phyloP scores from a whole-genome alignment of 2,329 filamentous ascomycete genomes.

The Fusarium brachygibbosum region DNA sequence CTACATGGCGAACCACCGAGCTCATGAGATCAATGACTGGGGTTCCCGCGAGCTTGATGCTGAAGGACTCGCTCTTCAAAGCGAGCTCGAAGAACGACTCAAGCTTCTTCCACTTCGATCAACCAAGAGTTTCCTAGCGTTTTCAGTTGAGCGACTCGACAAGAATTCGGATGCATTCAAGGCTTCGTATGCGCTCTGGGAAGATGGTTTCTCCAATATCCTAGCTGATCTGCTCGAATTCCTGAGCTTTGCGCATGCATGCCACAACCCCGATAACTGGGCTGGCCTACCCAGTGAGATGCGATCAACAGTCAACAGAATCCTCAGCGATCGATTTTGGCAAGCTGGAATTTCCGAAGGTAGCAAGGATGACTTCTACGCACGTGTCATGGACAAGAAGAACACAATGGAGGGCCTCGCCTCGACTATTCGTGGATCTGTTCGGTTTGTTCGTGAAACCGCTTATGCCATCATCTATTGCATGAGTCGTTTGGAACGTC shows the following conservation, averaged over 20 bases:
- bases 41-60: conserved; percentile 80
- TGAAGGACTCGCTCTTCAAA: conserved; percentile 84
- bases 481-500: conserved; percentile 86
- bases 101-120: conserved; percentile 83
- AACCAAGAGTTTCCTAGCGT: conserved; percentile 92
- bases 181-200: conserved; percentile 86
- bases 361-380: conserved; percentile 96
- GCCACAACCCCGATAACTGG: conserved; percentile 91
- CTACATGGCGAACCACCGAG: conserved; percentile 80
- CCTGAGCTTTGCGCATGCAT: conserved; percentile 89
- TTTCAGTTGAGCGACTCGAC: conserved; percentile 90
- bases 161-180: conserved; percentile 79
- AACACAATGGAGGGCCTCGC: conserved; percentile 92
- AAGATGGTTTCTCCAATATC: conserved; percentile 82
- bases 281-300: conserved; percentile 79
- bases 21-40: conserved; percentile 87
- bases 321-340: conserved; percentile 97
- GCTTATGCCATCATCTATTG: conserved; percentile 96
- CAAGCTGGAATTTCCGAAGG: conserved; percentile 97
- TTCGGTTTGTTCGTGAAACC: conserved; percentile 90
- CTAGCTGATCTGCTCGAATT: conserved; percentile 90
- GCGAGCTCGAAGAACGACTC: conserved; percentile 80
- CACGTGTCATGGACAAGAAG: conserved; percentile 89
- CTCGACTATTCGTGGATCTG: conserved; percentile 89
- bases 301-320: conserved; percentile 80